Evolutionary conservation across 495 filamentous ascomycete genomes (phyloP).

Genomic region (Penicillium mononematosum): DNA sequence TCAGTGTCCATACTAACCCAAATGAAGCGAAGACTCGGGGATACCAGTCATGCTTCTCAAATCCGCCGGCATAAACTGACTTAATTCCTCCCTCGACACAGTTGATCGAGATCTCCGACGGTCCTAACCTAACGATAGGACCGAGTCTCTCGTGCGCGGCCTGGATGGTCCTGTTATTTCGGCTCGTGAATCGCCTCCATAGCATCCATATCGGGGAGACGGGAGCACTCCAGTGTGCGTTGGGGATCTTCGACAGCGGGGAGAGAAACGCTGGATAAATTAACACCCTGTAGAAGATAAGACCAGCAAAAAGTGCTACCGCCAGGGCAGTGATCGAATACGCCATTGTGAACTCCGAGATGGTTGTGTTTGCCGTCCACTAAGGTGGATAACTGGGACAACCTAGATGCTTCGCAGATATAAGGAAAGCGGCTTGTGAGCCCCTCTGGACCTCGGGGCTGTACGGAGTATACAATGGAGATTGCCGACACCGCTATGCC

Average conservation of each 20-base stretch:
- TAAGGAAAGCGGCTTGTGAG: neutral
- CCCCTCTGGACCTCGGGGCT: neutral
- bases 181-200: slow-evolving; percentile 52
- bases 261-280: slow-evolving; percentile 64
- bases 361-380: slow-evolving; percentile 1
- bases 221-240: slow-evolving; percentile 65
- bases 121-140: slow-evolving; percentile 54
- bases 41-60: slow-evolving; percentile 78
- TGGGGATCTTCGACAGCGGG: slow-evolving; percentile 66
- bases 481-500: neutral
- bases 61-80: slow-evolving; percentile 70
- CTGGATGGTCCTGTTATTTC: slow-evolving; percentile 62
- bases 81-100: slow-evolving; percentile 61
- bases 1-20: slow-evolving; percentile 32
- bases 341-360: slow-evolving; percentile 26
- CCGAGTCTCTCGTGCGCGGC: slow-evolving; percentile 55
- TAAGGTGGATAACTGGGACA: neutral
- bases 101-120: slow-evolving; percentile 60
- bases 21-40: slow-evolving; percentile 49
- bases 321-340: slow-evolving; percentile 22
- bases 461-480: neutral
- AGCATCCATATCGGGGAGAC: slow-evolving; percentile 70
- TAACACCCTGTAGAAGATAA: slow-evolving; percentile 53
- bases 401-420: neutral
- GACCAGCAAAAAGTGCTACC: slow-evolving; percentile 14